Evolutionary conservation across 306 rosid species (phyloP).

Genomic region (Sesbania bispinosa): DNA sequence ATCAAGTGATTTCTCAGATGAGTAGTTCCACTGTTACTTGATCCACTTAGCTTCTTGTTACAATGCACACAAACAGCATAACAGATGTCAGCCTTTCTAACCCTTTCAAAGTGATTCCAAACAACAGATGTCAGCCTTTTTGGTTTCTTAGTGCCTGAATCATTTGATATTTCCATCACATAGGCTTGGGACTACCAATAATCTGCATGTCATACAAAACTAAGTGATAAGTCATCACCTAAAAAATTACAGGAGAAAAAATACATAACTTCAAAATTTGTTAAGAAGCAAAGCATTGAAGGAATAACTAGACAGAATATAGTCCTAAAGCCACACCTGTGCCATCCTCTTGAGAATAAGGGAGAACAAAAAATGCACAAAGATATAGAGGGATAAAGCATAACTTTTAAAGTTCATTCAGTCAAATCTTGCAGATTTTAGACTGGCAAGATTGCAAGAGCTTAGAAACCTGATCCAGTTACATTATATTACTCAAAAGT

Average conservation of each 20-base stretch:
- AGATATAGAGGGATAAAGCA: neutral
- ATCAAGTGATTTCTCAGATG: conserved; percentile 94
- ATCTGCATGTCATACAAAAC: conserved; percentile 31
- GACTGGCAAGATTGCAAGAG: neutral
- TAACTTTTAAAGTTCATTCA: neutral
- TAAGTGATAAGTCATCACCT: neutral
- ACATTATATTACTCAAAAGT: neutral
- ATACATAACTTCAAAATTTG: neutral
- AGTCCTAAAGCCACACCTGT: too few species aligned
- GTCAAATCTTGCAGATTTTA: neutral
- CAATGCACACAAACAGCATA: conserved; percentile 94
- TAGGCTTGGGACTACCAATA: conserved; percentile 35
- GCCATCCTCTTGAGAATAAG: too few species aligned
- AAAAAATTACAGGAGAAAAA: neutral
- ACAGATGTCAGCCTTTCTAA: conserved; percentile 82
- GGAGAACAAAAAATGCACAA: neutral
- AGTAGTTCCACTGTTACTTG: conserved; percentile 97
- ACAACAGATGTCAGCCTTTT: conserved; percentile 94
- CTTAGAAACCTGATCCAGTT: neutral
- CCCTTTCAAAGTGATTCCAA: conserved; percentile 97
- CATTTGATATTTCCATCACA: conserved; percentile 73
- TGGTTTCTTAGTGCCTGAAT: conserved; percentile 67
- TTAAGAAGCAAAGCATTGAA: neutral
- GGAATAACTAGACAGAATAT: neutral
- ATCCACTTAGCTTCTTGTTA: conserved; percentile 95